These are phyloP conservation scores for Chrysosporium queenslandicum DNA, from an alignment of 2,329 filamentous ascomycete genomes.

Conservation along the genomic window DNA sequence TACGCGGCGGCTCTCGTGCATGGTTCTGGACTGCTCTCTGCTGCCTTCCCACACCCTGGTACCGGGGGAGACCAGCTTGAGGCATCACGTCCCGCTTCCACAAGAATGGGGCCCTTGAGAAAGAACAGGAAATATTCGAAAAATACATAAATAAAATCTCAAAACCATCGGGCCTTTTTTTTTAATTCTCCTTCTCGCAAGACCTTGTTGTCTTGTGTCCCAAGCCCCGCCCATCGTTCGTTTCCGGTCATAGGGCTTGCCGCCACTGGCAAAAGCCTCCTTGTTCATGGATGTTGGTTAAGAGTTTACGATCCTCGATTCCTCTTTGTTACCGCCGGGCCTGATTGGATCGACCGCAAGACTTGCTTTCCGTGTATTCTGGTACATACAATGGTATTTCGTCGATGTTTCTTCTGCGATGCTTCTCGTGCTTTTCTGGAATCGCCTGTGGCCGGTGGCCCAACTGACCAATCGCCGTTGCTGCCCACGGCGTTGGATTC, in stretches of 20 bases:
- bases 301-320: neutral
- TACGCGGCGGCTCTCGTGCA: slow-evolving; percentile 3
- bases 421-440: neutral
- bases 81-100: no score
- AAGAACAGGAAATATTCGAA: no score
- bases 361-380: no score
- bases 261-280: neutral
- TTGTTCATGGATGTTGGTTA: neutral
- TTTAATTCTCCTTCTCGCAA: no score
- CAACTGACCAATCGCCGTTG: neutral
- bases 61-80: no score
- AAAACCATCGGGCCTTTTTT: neutral
- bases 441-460: neutral
- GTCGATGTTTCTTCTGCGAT: no score
- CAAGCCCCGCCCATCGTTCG: no score
- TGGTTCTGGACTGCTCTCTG: neutral
- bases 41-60: no score
- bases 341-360: neutral
- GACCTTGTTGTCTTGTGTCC: no score
- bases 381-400: no score
- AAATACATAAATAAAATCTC: no score
- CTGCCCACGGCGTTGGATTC: neutral
- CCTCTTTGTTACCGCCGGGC: neutral
- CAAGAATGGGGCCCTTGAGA: no score
- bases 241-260: neutral